Evolutionary conservation across 139 green algal species (phyloP), one percentile per base, ranked within the genome.

Genomic region (Chlamydomonas sp.): DNA sequence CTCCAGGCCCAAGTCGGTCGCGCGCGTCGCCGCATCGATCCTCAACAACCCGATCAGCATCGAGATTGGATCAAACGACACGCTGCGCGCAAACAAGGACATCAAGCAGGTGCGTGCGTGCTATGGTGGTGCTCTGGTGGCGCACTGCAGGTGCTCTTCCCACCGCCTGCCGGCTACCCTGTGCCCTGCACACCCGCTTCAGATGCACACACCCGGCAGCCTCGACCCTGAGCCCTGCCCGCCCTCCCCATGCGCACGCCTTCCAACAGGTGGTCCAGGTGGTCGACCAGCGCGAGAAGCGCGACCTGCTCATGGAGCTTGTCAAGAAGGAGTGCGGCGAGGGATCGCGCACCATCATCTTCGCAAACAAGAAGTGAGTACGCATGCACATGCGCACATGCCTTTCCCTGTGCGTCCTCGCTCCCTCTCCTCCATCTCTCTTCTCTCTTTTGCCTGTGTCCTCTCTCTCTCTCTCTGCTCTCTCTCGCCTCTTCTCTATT

Each of bases 11-110:
- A 58, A 72, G 35, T 75, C 76, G 30, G 78, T 96, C 28, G 79
- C 91, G 54, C 73, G 83, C 30, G 79, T 96, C 28, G 79, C 77
- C 1, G 77, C 79, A 35, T 76, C 68, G 69, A 90, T 93, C 6
- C 76, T 96, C 26, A 80, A 70, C 29, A 70, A 79, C 13, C 90
- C 90, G 3, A 80, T 96, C 33, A 72, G 81, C 13, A 50, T 72
- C 90, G 58, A 78, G 72, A 20, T 81, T 90, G 24, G 79, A 10
- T 62, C 34, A 22, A 63, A n/a, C 22, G 35, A 66, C 35, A 5
- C 54, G 47, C 34, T 70, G 26, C 20, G 29, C 2, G 90, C 84
- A 29, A 96, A 96, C 67, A 79, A 83, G 35, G 90, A 96, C 82
- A 65, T 75, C 48, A 33, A 38, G 22, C 85, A 96, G 84, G 85